A percentile compares a stretch with the other conserved stretches of the same genome.
Evolutionary conservation across 2,329 filamentous ascomycete genomes (phyloP).

Genomic region (Alternaria rosae): DNA sequence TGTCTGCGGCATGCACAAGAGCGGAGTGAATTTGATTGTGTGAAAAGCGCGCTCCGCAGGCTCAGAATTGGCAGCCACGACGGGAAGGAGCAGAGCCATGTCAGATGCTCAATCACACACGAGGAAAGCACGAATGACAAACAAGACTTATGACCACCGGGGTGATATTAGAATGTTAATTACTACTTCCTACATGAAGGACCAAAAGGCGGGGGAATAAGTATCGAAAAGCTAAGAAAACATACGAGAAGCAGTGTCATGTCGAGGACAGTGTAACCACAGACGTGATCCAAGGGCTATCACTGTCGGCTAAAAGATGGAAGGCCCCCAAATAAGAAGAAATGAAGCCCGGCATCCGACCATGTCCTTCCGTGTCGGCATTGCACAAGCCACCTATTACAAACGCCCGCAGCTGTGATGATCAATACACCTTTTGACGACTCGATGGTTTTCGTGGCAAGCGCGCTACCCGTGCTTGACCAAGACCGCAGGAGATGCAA

Average conservation of each 20-base stretch:
- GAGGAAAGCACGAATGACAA: background rate
- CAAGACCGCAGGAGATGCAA: constrained; percentile 15
- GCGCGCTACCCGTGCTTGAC: constrained; percentile 37
- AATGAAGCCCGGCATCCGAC: constrained; percentile 35
- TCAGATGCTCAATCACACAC: background rate
- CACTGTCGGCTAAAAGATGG: constrained; percentile 36
- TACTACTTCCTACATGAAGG: constrained; percentile 52
- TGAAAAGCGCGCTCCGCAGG: background rate
- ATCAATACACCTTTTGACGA: constrained; percentile 29
- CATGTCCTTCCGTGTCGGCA: constrained; percentile 32
- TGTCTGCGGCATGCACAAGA: background rate
- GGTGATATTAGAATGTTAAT: constrained; percentile 51
- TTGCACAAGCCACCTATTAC: constrained; percentile 39
- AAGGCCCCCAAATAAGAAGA: constrained; percentile 41
- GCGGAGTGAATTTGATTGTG: background rate
- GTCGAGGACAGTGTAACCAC: constrained; percentile 38
- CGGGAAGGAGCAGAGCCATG: background rate
- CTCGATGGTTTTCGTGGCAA: constrained; percentile 31
- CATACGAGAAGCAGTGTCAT: constrained; percentile 49
- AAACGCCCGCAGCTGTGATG: constrained; percentile 42
- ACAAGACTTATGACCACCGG: constrained; percentile 26
- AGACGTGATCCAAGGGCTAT: constrained; percentile 30
- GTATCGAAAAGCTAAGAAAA: constrained; percentile 52
- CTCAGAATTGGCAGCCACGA: background rate
- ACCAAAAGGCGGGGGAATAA: constrained; percentile 51